Conservation (phyloP, 495 filamentous ascomycete species). For the Annulohypoxylon moriforme region DNA sequence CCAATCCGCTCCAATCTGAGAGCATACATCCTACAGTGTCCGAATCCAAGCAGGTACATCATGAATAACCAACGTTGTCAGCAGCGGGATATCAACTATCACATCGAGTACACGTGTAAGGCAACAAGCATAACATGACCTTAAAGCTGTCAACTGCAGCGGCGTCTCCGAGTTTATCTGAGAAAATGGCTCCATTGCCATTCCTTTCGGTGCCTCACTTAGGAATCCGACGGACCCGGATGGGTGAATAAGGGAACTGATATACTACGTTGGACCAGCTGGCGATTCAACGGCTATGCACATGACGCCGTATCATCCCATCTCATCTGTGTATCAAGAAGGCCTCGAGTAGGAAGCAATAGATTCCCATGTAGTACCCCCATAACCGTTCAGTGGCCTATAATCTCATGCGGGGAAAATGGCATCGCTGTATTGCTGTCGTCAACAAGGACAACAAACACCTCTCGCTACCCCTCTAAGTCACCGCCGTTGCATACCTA, state of each 20-base stretch:
- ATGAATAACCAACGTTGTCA: background rate
- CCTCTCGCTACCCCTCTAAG: background rate
- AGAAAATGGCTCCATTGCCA: background rate
- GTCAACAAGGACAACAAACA: background rate
- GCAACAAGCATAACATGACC: background rate
- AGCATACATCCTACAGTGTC: background rate
- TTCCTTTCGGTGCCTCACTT: background rate
- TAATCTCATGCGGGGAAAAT: background rate
- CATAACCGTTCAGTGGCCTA: background rate
- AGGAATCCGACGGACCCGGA: conserved; percentile 19
- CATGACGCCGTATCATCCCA: conserved; percentile 7
- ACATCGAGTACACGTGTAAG: background rate
- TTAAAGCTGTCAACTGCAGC: background rate
- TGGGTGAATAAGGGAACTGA: conserved; percentile 13
- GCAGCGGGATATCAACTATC: background rate
- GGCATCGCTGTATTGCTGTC: background rate
- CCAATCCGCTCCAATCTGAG: background rate
- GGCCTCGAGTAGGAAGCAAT: background rate
- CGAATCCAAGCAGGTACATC: background rate
- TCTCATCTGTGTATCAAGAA: conserved; percentile 7
- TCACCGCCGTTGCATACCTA: conserved; percentile 3
- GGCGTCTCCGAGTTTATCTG: background rate
- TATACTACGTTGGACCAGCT: background rate
- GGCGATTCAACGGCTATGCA: conserved; percentile 26
- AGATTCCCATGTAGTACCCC: background rate